These are phyloP conservation scores for Cucurbita ficifolia DNA, from an alignment of 306 rosid species.

Conservation along the genomic window DNA sequence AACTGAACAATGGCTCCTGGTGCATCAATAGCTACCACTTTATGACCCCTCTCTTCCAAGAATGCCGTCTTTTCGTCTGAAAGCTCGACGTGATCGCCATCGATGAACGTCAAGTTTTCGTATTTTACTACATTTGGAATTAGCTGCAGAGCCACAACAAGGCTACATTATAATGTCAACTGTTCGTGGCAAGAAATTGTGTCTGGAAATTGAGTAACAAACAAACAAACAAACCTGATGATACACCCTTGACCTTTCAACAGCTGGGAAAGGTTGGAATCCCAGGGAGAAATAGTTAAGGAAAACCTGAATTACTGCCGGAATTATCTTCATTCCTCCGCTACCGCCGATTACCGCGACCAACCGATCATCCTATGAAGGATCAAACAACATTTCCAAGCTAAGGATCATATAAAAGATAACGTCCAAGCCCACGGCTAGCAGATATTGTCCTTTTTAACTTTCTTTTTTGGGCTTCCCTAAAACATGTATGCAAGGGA, in stretches of 20 bases:
- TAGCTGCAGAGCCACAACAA: slow-evolving; percentile 35
- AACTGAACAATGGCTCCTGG: slow-evolving; percentile 57
- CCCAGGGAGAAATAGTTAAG: slow-evolving; percentile 49
- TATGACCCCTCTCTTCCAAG: slow-evolving; percentile 57
- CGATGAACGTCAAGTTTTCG: slow-evolving; percentile 47
- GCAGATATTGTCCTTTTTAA: too few species aligned
- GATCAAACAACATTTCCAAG: not conserved
- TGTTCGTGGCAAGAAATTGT: not conserved
- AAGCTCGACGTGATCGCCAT: slow-evolving; percentile 60
- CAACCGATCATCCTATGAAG: slow-evolving; percentile 50
- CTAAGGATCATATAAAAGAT: too few species aligned
- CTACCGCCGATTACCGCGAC: slow-evolving; percentile 72
- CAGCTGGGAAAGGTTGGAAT: slow-evolving; percentile 64
- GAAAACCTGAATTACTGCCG: slow-evolving; percentile 67
- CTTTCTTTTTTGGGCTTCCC: too few species aligned
- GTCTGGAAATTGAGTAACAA: slow-evolving; percentile 2
- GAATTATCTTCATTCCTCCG: slow-evolving; percentile 66
- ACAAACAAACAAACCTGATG: slow-evolving; percentile 26
- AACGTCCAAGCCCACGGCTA: too few species aligned
- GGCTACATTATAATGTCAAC: not conserved
- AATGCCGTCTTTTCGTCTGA: slow-evolving; percentile 29
- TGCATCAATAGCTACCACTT: slow-evolving; percentile 9
- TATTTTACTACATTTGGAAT: slow-evolving; percentile 50
- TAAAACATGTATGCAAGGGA: too few species aligned
- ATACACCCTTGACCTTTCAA: slow-evolving; percentile 60